Conservation (phyloP, 2,329 filamentous ascomycete species). For the Sporothrix inflata region DNA sequence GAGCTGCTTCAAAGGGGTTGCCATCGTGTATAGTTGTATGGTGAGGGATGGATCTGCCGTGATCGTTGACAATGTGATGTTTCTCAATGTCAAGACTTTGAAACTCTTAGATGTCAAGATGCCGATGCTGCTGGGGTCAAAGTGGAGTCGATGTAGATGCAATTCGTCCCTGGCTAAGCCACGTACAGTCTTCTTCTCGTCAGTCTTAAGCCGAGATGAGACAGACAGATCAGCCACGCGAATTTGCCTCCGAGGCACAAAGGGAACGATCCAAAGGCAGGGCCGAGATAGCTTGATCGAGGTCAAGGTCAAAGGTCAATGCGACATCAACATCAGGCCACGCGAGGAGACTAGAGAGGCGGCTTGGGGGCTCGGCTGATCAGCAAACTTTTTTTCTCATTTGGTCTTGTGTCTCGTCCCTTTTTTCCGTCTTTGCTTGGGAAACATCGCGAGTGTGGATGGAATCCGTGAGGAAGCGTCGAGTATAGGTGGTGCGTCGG, state of each 20-base stretch:
- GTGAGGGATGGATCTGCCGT: background rate
- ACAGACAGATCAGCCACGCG: slow-evolving; percentile 1
- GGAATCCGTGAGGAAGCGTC: background rate
- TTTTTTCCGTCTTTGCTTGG: too few species aligned
- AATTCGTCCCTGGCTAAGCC: background rate
- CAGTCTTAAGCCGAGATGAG: background rate
- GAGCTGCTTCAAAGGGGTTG: slow-evolving; percentile 29
- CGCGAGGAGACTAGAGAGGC: background rate
- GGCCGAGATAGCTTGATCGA: slow-evolving; percentile 6
- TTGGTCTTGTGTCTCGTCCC: background rate
- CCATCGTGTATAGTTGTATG: background rate
- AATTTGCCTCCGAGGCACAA: background rate
- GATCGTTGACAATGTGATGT: background rate
- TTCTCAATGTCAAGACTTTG: background rate
- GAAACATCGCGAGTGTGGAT: background rate
- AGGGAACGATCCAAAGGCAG: background rate
- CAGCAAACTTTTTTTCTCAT: background rate
- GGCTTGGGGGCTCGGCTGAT: background rate
- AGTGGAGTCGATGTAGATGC: background rate
- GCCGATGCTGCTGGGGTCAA: background rate
- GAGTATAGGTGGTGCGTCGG: background rate
- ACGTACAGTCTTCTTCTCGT: background rate
- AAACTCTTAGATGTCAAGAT: background rate
- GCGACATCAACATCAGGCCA: slow-evolving; percentile 3
- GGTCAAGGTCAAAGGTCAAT: background rate